These are phyloP conservation scores for Phytopythium aichiense DNA, from an alignment of 352 stramenopile genomes.

Conservation along the genomic window DNA sequence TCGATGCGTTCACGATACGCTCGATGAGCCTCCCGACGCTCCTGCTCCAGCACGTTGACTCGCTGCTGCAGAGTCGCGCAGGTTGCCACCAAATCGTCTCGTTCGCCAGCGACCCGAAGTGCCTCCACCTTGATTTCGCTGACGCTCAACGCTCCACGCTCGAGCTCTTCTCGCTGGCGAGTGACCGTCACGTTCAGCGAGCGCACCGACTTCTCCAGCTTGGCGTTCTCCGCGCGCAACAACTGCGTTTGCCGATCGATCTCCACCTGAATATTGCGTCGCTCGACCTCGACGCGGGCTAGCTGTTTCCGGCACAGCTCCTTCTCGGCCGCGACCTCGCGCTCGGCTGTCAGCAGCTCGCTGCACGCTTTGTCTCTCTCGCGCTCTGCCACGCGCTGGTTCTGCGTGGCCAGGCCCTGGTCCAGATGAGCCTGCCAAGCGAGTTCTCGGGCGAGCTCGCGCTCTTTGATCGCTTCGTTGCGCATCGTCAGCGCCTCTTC, in stretches of 20 bases:
- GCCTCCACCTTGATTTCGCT: conserved; percentile 18
- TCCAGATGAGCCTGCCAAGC: conserved; percentile 43
- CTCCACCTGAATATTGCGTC: conserved; percentile 57
- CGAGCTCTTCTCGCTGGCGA: conserved; percentile 26
- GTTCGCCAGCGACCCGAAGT: conserved; percentile 18
- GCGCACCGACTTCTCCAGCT: conserved; percentile 29
- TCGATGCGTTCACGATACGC: conserved; percentile 25
- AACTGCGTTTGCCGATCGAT: conserved; percentile 50
- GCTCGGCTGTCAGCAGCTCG: conserved; percentile 26
- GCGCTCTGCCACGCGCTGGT: conserved; percentile 33
- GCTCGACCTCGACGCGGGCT: conserved; percentile 37
- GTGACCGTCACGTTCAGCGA: conserved; percentile 13
- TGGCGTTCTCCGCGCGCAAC: conserved; percentile 33
- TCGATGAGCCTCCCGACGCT: conserved; percentile 28
- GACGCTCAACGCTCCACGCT: conserved; percentile 8
- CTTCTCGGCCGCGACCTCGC: conserved; percentile 33
- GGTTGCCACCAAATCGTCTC: conserved; percentile 16
- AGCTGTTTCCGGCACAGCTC: conserved; percentile 40
- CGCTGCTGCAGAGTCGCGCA: conserved; percentile 24
- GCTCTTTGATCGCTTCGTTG: conserved; percentile 47
- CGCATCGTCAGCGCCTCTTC: conserved; percentile 41
- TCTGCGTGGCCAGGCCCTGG: conserved; percentile 41
- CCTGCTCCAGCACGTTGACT: conserved; percentile 29
- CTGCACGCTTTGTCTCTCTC: conserved; percentile 37
- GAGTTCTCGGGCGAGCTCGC: conserved; percentile 34